Evolutionary conservation across 192 early-diverging fungal genomes (phyloP).

Genomic region (Glomus cerebriforme): DNA sequence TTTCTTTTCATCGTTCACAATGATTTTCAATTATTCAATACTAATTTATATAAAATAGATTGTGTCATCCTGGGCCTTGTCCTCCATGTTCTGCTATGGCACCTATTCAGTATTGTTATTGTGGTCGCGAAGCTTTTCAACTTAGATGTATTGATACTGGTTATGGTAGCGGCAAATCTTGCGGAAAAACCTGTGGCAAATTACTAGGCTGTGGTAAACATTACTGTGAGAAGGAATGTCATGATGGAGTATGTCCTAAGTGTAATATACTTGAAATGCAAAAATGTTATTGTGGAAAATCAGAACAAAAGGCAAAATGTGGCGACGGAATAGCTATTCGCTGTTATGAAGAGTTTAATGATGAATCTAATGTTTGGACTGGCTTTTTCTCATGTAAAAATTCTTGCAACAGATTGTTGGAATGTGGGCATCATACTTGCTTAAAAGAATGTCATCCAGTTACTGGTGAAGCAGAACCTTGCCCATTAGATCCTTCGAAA

Average conservation of each 20-base stretch:
- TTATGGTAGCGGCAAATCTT: constrained; percentile 66
- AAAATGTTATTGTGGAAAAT: constrained; percentile 71
- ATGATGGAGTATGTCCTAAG: constrained; percentile 67
- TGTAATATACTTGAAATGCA: constrained; percentile 59
- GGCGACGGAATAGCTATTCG: constrained; percentile 52
- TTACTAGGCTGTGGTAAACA: constrained; percentile 73
- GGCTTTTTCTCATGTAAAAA: constrained; percentile 59
- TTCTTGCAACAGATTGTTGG: constrained; percentile 50
- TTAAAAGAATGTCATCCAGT: constrained; percentile 56
- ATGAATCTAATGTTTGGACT: constrained; percentile 29
- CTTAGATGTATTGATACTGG: constrained; percentile 75
- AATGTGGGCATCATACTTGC: constrained; percentile 57
- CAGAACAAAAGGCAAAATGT: constrained; percentile 57
- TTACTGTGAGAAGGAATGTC: constrained; percentile 65
- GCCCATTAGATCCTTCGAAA: constrained; percentile 53
- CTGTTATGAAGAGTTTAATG: constrained; percentile 36
- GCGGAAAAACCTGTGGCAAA: constrained; percentile 70
- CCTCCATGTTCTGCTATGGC: constrained; percentile 84
- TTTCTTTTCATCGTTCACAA: background rate
- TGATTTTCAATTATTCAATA: constrained; percentile 8
- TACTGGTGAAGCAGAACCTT: constrained; percentile 40
- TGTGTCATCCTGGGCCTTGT: constrained; percentile 95
- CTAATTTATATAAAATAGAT: constrained; percentile 39
- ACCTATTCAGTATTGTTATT: constrained; percentile 77
- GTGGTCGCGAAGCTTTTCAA: constrained; percentile 70